A percentile compares a stretch with the other conserved stretches of the same genome.
These are phyloP conservation scores for Secale cereale DNA, from an alignment of 176 grass and related monocot species.

Conservation along the genomic window DNA sequence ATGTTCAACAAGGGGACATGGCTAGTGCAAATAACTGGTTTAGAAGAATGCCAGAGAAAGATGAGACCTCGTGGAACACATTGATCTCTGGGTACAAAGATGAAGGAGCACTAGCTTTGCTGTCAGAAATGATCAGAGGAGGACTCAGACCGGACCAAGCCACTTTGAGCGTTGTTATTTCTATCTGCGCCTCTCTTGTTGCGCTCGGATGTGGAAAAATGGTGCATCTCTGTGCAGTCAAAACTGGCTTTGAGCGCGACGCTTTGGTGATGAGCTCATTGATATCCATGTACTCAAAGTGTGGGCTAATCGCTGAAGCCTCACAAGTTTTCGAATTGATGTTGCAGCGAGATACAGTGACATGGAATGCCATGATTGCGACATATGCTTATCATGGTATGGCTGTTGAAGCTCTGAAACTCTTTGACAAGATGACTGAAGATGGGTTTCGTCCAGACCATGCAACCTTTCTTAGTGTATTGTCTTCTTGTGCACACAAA, in stretches of 20 bases:
- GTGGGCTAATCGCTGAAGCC: constrained; percentile 57
- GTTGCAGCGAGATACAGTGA: constrained; percentile 48
- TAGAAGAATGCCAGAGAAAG: constrained; percentile 48
- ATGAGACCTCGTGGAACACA: constrained; percentile 72
- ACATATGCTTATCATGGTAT: constrained; percentile 72
- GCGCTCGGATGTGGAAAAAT: constrained; percentile 64
- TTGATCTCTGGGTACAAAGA: constrained; percentile 62
- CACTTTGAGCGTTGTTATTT: constrained; percentile 50
- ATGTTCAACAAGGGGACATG: constrained; percentile 55
- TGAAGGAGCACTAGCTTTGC: constrained; percentile 48
- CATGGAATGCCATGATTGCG: constrained; percentile 85
- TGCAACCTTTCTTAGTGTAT: constrained; percentile 64
- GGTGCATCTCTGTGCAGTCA: constrained; percentile 53
- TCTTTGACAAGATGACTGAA: constrained; percentile 50
- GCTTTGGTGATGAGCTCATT: constrained; percentile 74
- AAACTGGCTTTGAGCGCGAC: constrained; percentile 61
- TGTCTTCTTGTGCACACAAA: constrained; percentile 68
- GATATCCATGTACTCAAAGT: constrained; percentile 76
- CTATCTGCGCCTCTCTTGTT: constrained; percentile 64
- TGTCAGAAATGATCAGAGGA: constrained; percentile 52
- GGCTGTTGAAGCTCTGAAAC: constrained; percentile 55
- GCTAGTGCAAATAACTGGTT: constrained; percentile 57
- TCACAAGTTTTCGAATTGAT: constrained; percentile 50
- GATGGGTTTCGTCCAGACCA: constrained; percentile 54
- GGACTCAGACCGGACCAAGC: constrained; percentile 66